phyloP scores from a whole-genome alignment of 495 filamentous ascomycete species.

The Penicillium fimorum region DNA sequence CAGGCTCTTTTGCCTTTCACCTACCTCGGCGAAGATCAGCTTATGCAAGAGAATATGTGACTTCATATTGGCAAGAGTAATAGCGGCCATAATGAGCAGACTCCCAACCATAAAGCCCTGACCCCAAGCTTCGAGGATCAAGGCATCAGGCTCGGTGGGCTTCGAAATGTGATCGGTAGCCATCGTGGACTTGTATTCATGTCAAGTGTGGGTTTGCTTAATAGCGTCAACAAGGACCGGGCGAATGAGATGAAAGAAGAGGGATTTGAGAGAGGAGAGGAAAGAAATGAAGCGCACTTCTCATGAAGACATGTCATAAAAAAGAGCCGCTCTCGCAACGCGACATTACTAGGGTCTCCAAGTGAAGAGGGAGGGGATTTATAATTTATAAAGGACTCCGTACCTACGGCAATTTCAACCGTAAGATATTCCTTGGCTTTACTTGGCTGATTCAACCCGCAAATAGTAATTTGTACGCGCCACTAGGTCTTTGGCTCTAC shows the following conservation, averaged over 20 bases:
- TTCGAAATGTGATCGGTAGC: conserved; percentile 23
- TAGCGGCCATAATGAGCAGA: conserved; percentile 46
- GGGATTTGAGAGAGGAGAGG: neutral
- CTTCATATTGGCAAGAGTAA: conserved; percentile 46
- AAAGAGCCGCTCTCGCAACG: conserved; percentile 12
- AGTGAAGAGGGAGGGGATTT: neutral
- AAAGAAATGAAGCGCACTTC: neutral
- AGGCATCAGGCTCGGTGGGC: conserved; percentile 34
- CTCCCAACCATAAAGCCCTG: conserved; percentile 49
- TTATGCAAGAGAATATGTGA: conserved; percentile 44
- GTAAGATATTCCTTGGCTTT: neutral
- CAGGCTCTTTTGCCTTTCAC: neutral
- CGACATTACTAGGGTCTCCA: neutral
- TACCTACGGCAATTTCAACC: neutral
- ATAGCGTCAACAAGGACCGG: neutral
- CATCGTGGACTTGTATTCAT: conserved; percentile 17
- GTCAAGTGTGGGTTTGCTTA: neutral
- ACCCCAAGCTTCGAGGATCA: conserved; percentile 50
- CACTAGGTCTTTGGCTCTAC: too few relatives aligned
- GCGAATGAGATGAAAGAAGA: neutral
- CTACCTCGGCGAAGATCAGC: conserved; percentile 47
- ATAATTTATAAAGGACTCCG: neutral
- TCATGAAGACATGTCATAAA: neutral
- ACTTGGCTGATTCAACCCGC: too few relatives aligned
- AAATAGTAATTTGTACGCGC: neutral